These are phyloP conservation scores for Millerozyma miso DNA, from an alignment of 805 yeast genomes.

Conservation along the genomic window DNA sequence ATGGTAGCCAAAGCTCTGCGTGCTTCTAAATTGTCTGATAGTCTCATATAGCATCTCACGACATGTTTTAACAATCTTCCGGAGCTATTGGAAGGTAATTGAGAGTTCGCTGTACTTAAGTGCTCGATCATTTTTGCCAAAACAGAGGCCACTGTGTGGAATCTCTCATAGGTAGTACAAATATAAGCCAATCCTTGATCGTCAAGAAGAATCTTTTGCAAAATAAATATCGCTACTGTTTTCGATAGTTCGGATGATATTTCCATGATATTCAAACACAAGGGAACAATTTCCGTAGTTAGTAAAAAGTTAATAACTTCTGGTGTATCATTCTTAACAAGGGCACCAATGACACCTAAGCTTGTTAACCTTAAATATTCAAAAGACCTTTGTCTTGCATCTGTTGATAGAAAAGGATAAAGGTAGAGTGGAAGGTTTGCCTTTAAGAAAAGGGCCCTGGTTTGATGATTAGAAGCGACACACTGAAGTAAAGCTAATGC, in stretches of 20 bases:
- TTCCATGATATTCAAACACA: conserved; percentile 93
- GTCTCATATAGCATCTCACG: conserved; percentile 85
- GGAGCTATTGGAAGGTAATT: conserved; percentile 43
- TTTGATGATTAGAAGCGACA: conserved; percentile 92
- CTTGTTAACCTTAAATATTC: conserved; percentile 91
- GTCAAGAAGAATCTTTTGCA: conserved; percentile 88
- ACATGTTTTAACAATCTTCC: conserved; percentile 88
- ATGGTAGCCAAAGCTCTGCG: conserved; percentile 78
- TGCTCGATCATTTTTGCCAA: conserved; percentile 86
- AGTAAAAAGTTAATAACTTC: conserved; percentile 88
- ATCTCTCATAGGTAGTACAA: conserved; percentile 92
- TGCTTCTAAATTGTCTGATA: conserved; percentile 88
- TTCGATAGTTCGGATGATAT: conserved; percentile 89
- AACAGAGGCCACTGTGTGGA: conserved; percentile 89
- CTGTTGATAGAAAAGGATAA: conserved; percentile 91
- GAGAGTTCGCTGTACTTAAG: conserved; percentile 44
- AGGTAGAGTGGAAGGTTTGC: conserved; percentile 91
- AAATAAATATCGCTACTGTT: conserved; percentile 94
- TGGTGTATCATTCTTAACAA: conserved; percentile 92
- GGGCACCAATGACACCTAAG: conserved; percentile 93
- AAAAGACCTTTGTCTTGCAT: conserved; percentile 86
- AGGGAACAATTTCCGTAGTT: conserved; percentile 94
- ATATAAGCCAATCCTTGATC: conserved; percentile 88
- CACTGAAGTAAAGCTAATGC: conserved; percentile 93
- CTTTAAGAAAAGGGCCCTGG: conserved; percentile 75